Evolutionary conservation across 2,329 filamentous ascomycete genomes (phyloP).

Genomic region (Triangularia setosa): DNA sequence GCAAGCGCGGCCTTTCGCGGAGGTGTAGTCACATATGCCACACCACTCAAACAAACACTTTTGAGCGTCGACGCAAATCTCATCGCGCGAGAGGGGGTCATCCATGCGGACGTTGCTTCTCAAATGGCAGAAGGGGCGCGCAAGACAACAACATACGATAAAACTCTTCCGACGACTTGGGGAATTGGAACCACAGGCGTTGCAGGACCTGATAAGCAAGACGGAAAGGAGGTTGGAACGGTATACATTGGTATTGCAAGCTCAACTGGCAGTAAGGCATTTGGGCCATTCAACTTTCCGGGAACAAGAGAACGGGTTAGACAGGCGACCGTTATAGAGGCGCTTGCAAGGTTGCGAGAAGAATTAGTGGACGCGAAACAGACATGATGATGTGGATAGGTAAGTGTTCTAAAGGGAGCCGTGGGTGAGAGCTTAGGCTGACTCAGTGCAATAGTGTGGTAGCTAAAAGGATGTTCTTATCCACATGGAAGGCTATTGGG

Average conservation of each 20-base stretch:
- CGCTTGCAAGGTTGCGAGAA: conserved; percentile 18
- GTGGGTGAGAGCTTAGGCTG: too few relatives aligned
- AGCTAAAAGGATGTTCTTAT: too few relatives aligned
- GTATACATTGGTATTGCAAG: conserved; percentile 25
- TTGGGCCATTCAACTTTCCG: conserved; percentile 25
- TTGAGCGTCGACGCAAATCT: conserved; percentile 26
- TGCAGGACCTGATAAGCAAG: conserved; percentile 27
- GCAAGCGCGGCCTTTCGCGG: conserved; percentile 32
- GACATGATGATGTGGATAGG: neutral
- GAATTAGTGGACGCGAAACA: neutral
- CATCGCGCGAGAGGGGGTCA: conserved; percentile 26
- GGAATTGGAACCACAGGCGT: conserved; percentile 28
- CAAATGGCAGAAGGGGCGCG: conserved; percentile 19
- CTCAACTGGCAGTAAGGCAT: conserved; percentile 11
- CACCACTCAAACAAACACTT: conserved; percentile 28
- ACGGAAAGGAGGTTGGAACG: conserved; percentile 26
- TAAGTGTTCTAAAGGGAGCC: neutral
- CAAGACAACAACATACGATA: conserved; percentile 11
- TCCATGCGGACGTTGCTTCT: conserved; percentile 26
- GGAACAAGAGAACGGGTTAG: conserved; percentile 23
- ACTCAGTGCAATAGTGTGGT: too few relatives aligned
- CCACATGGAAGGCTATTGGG: too few relatives aligned
- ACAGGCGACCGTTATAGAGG: conserved; percentile 25
- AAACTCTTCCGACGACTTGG: conserved; percentile 21
- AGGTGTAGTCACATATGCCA: conserved; percentile 33